Evolutionary conservation across 257 asterid genomes (phyloP).

Genomic region (Solanum ossicruentum): DNA sequence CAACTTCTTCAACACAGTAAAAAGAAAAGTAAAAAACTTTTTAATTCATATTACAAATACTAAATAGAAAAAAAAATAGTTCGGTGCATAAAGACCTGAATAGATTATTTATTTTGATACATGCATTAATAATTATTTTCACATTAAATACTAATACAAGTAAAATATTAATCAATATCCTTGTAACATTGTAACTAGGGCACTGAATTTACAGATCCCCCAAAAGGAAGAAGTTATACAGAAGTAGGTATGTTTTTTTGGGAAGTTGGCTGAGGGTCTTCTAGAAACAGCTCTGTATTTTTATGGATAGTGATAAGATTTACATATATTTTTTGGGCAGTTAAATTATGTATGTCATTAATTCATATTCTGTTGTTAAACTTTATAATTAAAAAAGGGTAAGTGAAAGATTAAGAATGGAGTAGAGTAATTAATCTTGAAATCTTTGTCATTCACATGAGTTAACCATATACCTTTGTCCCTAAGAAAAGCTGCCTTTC

Average conservation of each 20-base stretch:
- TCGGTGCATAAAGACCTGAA: neutral
- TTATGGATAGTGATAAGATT: too few relatives aligned
- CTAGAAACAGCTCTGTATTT: too few relatives aligned
- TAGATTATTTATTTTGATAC: too few relatives aligned
- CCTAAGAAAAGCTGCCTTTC: constrained; percentile 6
- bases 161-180: neutral
- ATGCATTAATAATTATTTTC: neutral
- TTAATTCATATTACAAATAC: neutral
- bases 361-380: neutral
- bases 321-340: neutral
- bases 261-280: neutral
- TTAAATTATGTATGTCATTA: neutral
- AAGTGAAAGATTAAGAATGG: neutral
- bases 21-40: too few relatives aligned
- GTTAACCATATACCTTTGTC: constrained; percentile 4
- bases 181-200: neutral
- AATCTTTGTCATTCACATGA: constrained; percentile 21
- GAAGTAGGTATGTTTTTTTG: neutral
- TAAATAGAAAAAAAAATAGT: neutral
- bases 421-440: constrained; percentile 23
- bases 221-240: neutral
- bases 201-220: neutral
- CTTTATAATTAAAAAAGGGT: neutral
- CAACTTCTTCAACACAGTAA: neutral
- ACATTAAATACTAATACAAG: neutral